Percentiles rank a stretch among this genome's conserved stretches.
These are phyloP conservation scores for Raffaelea albimanens DNA, from an alignment of 2,329 filamentous ascomycete species.

Conservation along the genomic window DNA sequence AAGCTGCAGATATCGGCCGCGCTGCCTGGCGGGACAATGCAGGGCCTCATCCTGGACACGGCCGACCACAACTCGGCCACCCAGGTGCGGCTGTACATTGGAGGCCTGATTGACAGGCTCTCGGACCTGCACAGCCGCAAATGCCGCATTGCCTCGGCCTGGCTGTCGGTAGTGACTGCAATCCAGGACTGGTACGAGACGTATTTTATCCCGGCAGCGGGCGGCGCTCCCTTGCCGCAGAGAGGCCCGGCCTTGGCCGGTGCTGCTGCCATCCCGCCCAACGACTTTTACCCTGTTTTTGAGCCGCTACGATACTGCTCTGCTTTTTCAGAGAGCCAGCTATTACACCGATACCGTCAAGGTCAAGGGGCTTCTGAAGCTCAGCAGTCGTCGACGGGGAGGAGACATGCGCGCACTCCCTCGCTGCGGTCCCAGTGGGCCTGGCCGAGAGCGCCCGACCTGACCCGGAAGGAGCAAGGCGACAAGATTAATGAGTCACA, in stretches of 20 bases:
- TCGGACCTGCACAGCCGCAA: neutral
- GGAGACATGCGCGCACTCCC: too few species aligned
- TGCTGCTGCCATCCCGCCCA: neutral
- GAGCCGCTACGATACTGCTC: conserved; percentile 5
- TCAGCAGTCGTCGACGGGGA: too few species aligned
- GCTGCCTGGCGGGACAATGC: conserved; percentile 8
- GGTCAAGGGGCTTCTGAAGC: too few species aligned
- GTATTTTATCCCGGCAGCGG: conserved; percentile 3
- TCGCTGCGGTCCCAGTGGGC: too few species aligned
- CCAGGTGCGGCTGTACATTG: conserved; percentile 6
- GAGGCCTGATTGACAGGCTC: neutral
- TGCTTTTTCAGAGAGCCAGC: neutral
- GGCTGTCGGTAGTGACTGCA: conserved; percentile 4
- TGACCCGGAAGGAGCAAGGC: too few species aligned
- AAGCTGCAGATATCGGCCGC: conserved; percentile 9
- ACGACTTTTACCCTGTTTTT: conserved; percentile 1
- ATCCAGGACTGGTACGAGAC: conserved; percentile 6
- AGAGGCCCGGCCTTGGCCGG: neutral
- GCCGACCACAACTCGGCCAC: conserved; percentile 4
- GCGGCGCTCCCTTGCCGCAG: neutral
- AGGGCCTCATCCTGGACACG: conserved; percentile 3
- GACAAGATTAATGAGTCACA: too few species aligned
- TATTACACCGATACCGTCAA: too few species aligned
- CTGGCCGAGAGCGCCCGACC: too few species aligned
- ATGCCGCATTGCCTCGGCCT: conserved; percentile 4